Conservation (phyloP, 2,329 filamentous ascomycete species). For the Ambrosiella xylebori region DNA sequence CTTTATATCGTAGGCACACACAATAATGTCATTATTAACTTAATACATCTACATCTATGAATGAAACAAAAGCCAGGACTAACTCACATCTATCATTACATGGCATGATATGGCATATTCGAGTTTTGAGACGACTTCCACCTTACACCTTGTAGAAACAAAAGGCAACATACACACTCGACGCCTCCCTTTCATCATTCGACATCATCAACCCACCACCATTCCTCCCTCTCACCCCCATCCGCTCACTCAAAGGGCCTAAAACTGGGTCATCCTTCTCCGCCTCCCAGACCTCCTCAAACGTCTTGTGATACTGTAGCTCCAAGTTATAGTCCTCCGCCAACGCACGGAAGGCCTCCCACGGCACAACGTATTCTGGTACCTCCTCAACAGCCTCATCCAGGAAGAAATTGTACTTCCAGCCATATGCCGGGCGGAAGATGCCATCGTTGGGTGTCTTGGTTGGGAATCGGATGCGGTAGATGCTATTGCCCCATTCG, state of each 20-base stretch:
- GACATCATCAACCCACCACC: slow-evolving; percentile 53
- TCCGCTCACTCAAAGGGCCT: slow-evolving; percentile 78
- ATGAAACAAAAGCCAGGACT: background rate
- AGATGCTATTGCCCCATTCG: slow-evolving; percentile 87
- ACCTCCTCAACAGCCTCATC: slow-evolving; percentile 92
- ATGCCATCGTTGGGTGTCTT: slow-evolving; percentile 70
- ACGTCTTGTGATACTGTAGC: slow-evolving; percentile 80
- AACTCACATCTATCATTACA: background rate
- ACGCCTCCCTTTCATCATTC: slow-evolving; percentile 82
- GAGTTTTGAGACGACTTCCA: background rate
- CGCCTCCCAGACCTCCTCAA: slow-evolving; percentile 77
- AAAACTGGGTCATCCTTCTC: slow-evolving; percentile 74
- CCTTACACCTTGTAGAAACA: slow-evolving; percentile 84
- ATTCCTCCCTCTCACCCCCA: slow-evolving; percentile 68
- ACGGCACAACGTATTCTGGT: slow-evolving; percentile 93
- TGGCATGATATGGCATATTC: background rate
- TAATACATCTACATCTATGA: background rate
- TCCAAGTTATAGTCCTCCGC: slow-evolving; percentile 96
- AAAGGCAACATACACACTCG: slow-evolving; percentile 81
- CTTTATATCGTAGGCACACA: background rate
- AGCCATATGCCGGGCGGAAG: slow-evolving; percentile 87
- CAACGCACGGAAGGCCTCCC: slow-evolving; percentile 89
- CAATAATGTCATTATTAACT: background rate
- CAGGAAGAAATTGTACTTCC: slow-evolving; percentile 96
- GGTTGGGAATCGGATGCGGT: slow-evolving; percentile 74